Evolutionary conservation across 2,329 filamentous ascomycete genomes (phyloP).

Genomic region (Fusarium sp.): DNA sequence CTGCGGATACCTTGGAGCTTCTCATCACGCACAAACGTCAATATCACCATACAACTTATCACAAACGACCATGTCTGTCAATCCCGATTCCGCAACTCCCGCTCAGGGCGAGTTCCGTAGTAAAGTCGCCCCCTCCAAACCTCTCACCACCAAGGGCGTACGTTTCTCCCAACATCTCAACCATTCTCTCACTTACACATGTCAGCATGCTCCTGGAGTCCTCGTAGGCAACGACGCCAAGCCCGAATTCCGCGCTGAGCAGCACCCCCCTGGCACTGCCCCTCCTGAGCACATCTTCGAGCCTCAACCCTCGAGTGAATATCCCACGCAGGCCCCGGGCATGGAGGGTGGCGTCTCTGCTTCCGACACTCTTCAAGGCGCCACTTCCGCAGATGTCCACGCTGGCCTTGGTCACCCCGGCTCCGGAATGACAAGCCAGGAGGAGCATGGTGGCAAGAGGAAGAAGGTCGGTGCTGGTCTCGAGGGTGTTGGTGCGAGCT

Average conservation of each 20-base stretch:
- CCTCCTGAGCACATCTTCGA: conserved; percentile 57
- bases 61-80: conserved; percentile 55
- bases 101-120: conserved; percentile 67
- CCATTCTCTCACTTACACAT: conserved; percentile 15
- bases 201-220: conserved; percentile 71
- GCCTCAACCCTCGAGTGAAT: conserved; percentile 51
- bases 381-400: conserved; percentile 58
- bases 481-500: conserved; percentile 51
- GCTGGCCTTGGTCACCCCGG: conserved; percentile 55
- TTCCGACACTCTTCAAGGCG: conserved; percentile 53
- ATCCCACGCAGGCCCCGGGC: conserved; percentile 49
- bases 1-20: neutral
- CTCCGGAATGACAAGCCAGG: conserved; percentile 54
- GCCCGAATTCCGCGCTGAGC: conserved; percentile 73
- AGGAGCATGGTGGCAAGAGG: conserved; percentile 52
- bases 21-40: neutral
- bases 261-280: conserved; percentile 70
- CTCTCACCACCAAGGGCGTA: conserved; percentile 65
- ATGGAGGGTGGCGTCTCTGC: conserved; percentile 44
- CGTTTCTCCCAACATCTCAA: conserved; percentile 40
- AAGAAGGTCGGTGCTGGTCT: conserved; percentile 53
- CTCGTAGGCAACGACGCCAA: conserved; percentile 67
- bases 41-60: neutral
- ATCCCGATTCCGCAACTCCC: conserved; percentile 61
- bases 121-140: conserved; percentile 61